These are phyloP conservation scores for Debaryomyces udenii DNA, from an alignment of 1,139 yeast species.

Conservation along the genomic window DNA sequence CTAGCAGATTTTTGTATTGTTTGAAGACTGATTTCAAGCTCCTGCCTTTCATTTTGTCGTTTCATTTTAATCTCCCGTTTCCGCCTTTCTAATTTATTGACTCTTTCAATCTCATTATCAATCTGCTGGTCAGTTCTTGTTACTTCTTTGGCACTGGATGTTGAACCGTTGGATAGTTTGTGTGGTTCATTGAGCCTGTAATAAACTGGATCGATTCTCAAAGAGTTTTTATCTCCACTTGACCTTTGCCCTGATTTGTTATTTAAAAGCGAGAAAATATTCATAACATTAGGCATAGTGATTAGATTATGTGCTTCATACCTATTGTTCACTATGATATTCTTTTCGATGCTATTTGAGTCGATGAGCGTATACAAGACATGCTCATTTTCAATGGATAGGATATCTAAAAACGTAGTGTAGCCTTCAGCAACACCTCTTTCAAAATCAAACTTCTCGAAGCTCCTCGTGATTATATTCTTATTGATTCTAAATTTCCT, in stretches of 20 bases:
- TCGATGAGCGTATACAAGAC: constrained; percentile 70
- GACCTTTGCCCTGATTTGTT: constrained; percentile 49
- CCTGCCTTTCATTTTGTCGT: constrained; percentile 17
- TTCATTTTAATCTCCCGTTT: constrained; percentile 19
- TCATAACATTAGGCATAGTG: constrained; percentile 39
- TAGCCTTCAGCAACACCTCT: constrained; percentile 31
- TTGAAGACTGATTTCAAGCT: constrained; percentile 18
- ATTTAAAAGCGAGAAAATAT: constrained; percentile 50
- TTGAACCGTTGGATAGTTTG: constrained; percentile 33
- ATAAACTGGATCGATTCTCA: constrained; percentile 62
- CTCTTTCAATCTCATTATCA: constrained; percentile 26
- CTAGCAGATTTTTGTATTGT: constrained; percentile 22
- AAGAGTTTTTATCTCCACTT: constrained; percentile 41
- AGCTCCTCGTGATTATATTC: constrained; percentile 55
- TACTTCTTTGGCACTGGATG: constrained; percentile 23
- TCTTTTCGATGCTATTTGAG: constrained; percentile 58
- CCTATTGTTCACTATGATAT: constrained; percentile 54
- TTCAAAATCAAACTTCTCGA: constrained; percentile 58
- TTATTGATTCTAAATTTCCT: constrained; percentile 26
- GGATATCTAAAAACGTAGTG: constrained; percentile 60
- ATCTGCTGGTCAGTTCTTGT: constrained; percentile 21
- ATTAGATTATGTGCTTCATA: constrained; percentile 51
- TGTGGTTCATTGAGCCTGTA: constrained; percentile 33
- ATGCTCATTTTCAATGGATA: constrained; percentile 57
- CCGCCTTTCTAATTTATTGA: constrained; percentile 21